Evolutionary conservation across 78 protist species (phyloP), one percentile per base, ranked within the genome.

Genomic region (Dictyostelium discoideum): DNA sequence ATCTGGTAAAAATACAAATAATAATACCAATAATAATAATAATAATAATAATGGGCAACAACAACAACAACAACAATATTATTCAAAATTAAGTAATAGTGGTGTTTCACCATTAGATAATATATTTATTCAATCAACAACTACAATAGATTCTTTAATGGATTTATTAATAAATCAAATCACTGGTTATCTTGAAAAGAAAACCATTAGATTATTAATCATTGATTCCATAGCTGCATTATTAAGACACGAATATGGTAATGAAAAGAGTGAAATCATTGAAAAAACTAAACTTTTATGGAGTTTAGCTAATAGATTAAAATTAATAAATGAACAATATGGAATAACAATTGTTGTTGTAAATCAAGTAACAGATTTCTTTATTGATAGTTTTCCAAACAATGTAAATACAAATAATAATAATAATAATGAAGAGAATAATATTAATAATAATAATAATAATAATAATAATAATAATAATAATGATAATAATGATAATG

Each of bases 171-270:
- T 26, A 7, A 63, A 39, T 26, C 24, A 29, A 24, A 73, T 93
- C 22, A 5, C 79, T 11, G 42, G 81, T 20, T 92, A 85, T 2
- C 54, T 93, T 3, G n/a, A 40, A 22, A 48, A 76, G 60, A 74
- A 50, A 50, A 86, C 83, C 0, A 76, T 79, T 16, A 74, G 87
- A 67, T 24, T 93, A n/a, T 16, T 93, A 3, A 78, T 93, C 9
- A 54, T 93, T n/a, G 96, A 93, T 84, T 93, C 96, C 7, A 85
- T 93, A 1, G 96, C 96, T 7, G 92, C 96, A 20, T 73, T 93
- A 13, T 14, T 89, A 44, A 24, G 94, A 11, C 72, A 85, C 4
- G 94, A 89, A 37, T 89, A 42, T 89, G 94, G 94, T 1, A 81
- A 80, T 29, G 94, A 89, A 40, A 44, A 60, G 3, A 65, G 60